phyloP scores from a whole-genome alignment of 1,284 basidiomycete genomes.

The Ganoderma boninense region DNA sequence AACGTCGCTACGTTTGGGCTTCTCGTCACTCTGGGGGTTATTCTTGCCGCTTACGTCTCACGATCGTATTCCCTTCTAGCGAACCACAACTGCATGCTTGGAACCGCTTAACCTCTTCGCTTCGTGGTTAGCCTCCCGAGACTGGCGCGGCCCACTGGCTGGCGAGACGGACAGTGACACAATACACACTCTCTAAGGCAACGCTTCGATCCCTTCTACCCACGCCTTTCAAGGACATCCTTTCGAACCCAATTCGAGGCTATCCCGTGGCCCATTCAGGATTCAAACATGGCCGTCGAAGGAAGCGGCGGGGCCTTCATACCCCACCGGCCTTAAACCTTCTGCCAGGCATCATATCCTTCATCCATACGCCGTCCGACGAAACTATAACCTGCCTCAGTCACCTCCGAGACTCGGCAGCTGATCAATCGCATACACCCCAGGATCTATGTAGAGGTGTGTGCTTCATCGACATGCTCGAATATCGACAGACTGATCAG shows the following conservation, averaged over 20 bases:
- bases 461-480: slow-evolving; percentile 18
- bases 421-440: background rate
- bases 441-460: background rate
- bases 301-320: slow-evolving; percentile 7
- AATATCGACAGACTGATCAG: slow-evolving; percentile 18
- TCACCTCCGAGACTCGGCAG: slow-evolving; percentile 1
- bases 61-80: slow-evolving; percentile 20
- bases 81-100: slow-evolving; percentile 10
- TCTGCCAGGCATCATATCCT: background rate
- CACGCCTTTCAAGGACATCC: background rate
- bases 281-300: background rate
- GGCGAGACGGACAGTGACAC: background rate
- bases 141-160: background rate
- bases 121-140: slow-evolving; percentile 5
- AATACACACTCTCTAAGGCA: background rate
- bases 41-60: slow-evolving; percentile 2
- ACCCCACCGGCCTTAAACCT: slow-evolving; percentile 5
- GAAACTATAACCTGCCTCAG: background rate
- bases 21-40: slow-evolving; percentile 4
- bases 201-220: background rate
- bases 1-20: slow-evolving; percentile 8
- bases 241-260: background rate
- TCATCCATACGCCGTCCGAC: background rate
- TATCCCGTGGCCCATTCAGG: background rate
- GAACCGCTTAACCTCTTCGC: slow-evolving; percentile 16